Evolutionary conservation across 2,329 filamentous ascomycete genomes (phyloP), one percentile per base, ranked within the genome.

Genomic region (Botryosphaeria agaves): DNA sequence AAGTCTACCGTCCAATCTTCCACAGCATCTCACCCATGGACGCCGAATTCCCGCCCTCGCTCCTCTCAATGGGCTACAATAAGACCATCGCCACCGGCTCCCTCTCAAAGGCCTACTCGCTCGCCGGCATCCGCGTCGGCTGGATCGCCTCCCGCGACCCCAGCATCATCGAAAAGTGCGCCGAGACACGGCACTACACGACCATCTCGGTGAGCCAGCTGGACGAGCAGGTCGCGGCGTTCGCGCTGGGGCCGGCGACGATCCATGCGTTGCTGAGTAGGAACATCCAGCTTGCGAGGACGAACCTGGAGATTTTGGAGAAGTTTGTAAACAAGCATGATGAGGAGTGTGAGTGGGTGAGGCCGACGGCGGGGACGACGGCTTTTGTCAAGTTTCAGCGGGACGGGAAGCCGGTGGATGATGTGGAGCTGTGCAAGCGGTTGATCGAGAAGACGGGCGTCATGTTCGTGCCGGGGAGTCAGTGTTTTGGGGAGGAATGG

Each of bases 1-100:
- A 92, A 55, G 82, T 89, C 15, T 92, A 87, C 51, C 67, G 79
- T 1, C 84, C 83, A 0, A 59, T 92, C 3, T 91, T 84, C 57
- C 81, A 91, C 51, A 67, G 67, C 31, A 69, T 68, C 46, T 62
- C 52, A 18, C 64, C 67, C 0, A 49, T 61, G 18, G 61, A 67
- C 34, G 41, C 53, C 3, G 62, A 64, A 14, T 66, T 67, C 33
- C 78, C 69, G 2, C 75, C 78, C 0, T 83, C 80, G 0, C 62
- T 75, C 7, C 60, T 84, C 1, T 71, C 77, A 0, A 58, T 89
- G 26, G 75, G 72, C 26, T 89, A 91, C 51, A 55, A 66, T 3
- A 76, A 73, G 33, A 66, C 69, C 14, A 62, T 92, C 18, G 70
- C 72, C 8, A 89, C 80, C 0, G 76, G 83, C 9, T 85, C 79